These are phyloP conservation scores for Naganishia randhawae DNA, from an alignment of 768 basidiomycete genomes.

Conservation along the genomic window DNA sequence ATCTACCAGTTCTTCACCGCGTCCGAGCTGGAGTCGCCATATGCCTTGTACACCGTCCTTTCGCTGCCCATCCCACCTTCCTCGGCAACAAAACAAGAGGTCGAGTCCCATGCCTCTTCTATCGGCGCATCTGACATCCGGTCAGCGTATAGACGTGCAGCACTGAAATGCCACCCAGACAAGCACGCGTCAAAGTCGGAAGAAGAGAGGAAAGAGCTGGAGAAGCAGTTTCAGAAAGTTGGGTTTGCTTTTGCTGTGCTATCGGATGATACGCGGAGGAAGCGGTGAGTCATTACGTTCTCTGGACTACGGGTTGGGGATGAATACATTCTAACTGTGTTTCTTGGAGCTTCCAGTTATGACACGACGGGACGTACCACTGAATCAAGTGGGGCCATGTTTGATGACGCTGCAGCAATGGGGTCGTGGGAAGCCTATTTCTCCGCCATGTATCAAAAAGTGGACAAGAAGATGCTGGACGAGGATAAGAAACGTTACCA, in stretches of 20 bases:
- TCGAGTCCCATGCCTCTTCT: neutral
- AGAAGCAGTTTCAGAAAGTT: constrained; percentile 73
- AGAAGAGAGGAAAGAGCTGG: constrained; percentile 63
- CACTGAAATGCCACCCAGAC: constrained; percentile 82
- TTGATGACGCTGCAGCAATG: constrained; percentile 61
- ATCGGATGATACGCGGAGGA: constrained; percentile 68
- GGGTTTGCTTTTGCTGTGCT: constrained; percentile 91
- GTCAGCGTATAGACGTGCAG: constrained; percentile 77
- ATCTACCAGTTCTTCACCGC: constrained; percentile 42
- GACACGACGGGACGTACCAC: constrained; percentile 81
- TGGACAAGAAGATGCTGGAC: constrained; percentile 79
- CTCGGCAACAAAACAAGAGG: neutral
- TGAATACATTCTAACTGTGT: neutral
- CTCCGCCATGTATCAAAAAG: constrained; percentile 77
- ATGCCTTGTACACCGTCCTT: constrained; percentile 24
- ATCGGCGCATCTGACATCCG: constrained; percentile 66
- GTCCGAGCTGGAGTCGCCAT: constrained; percentile 24
- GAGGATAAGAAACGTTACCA: constrained; percentile 94
- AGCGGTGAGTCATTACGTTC: constrained; percentile 49
- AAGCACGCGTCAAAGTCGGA: constrained; percentile 67
- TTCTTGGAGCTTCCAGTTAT: constrained; percentile 53
- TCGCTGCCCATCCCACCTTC: neutral
- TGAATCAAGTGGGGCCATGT: constrained; percentile 57
- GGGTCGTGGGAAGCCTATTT: constrained; percentile 97
- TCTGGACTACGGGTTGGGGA: too few relatives aligned